A percentile compares a stretch with the other conserved stretches of the same genome.
phyloP scores from a whole-genome alignment of 2,329 filamentous ascomycete genomes.

The Trichophaea hybrida region DNA sequence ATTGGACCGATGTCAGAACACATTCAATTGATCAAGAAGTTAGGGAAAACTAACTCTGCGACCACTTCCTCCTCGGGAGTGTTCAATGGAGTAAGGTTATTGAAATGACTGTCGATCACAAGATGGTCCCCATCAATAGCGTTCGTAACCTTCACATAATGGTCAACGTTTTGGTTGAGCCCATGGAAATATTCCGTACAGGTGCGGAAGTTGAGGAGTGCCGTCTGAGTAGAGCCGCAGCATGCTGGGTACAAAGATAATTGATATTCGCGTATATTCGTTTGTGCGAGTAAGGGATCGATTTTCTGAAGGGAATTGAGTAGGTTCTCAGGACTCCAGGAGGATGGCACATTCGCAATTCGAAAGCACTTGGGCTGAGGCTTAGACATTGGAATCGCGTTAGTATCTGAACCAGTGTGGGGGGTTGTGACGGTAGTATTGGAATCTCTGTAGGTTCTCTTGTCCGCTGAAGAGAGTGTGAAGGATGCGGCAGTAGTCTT shows the following conservation, averaged over 20 bases:
- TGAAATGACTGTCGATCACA: slow-evolving; percentile 1
- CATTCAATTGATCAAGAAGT: not conserved
- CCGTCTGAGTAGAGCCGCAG: slow-evolving; percentile 3
- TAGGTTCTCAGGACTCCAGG: not conserved
- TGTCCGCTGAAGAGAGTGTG: too few species aligned
- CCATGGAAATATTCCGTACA: not conserved
- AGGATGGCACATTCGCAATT: not conserved
- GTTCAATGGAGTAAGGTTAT: slow-evolving; percentile 4
- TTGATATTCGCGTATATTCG: too few species aligned
- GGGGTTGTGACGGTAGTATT: too few species aligned
- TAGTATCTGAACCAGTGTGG: too few species aligned
- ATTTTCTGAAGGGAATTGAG: not conserved
- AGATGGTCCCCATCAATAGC: not conserved
- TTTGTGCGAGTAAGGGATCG: not conserved
- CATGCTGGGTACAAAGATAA: slow-evolving; percentile 3
- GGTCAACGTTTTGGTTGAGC: not conserved
- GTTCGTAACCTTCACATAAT: not conserved
- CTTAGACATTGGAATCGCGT: too few species aligned
- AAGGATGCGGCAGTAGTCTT: too few species aligned
- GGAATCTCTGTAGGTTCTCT: too few species aligned
- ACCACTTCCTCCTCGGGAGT: not conserved
- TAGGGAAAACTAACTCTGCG: not conserved
- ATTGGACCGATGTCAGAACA: not conserved
- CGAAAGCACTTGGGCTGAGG: not conserved
- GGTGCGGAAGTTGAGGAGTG: not conserved